Evolutionary conservation across 2,329 filamentous ascomycete genomes (phyloP), one percentile per base, ranked within the genome.

Genomic region (Penicillium sp.): DNA sequence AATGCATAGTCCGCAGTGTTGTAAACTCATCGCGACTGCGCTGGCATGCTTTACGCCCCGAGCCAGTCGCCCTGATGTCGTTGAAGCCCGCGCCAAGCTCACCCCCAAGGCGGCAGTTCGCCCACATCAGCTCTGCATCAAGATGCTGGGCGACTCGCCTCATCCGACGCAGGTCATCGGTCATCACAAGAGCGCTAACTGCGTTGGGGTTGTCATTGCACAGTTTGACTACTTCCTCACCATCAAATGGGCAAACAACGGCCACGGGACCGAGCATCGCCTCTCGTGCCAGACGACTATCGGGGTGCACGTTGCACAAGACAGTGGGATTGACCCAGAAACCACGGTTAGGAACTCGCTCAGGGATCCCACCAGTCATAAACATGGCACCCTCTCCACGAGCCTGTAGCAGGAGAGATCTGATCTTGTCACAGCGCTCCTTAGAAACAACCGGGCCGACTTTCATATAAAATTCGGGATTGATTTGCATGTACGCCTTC

Each of bases 331-430:
- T 2, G 8, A 42, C 6, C 40, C 17, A 42, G 28, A 42, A 32
- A n/a, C 40, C 40, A 4, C n/a, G 3, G 3, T 4, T 1, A 5
- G 40, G 28, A 31, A 9, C 8, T 4, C 7, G 8, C 3, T 1
- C 0, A 0, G 40, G 40, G 6, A 42, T 32, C 5, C 8, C 2
- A 2, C 40, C 40, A 22, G 15, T 10, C 28, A 22, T 17, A 4
- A 31, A 21, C 4, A 0, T 6, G 17, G 12, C 17, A 19, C 10
- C 0, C 3, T 22, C 17, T 21, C n/a, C 17, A 9, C 2, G 0
- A 9, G 40, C 40, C 7, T 22, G 28, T 2, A 31, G 0, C 1
- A 42, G 28, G 13, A 22, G 6, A n/a, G 28, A n/a, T n/a, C 17
- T 19, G 21, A 42, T 6, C 17, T 32, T 42, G 28, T 8, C 13